These are phyloP conservation scores for Stylosanthes scabra DNA, from an alignment of 331 rosid species.

Conservation along the genomic window DNA sequence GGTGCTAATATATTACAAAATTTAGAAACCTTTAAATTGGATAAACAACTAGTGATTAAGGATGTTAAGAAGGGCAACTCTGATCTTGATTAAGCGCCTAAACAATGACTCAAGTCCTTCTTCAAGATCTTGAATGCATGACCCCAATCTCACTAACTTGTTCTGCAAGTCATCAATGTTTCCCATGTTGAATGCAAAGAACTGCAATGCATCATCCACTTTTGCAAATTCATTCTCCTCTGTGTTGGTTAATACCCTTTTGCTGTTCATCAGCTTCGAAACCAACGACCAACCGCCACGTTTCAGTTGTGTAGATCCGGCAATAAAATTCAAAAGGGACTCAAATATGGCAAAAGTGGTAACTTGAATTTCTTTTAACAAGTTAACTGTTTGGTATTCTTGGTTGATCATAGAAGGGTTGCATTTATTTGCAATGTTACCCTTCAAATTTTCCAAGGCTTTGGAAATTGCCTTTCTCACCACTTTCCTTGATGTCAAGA, in stretches of 20 bases:
- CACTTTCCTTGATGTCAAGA: constrained; percentile 60
- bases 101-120: constrained; percentile 51
- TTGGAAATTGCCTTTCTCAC: constrained; percentile 59
- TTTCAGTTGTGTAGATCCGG: constrained; percentile 42
- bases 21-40: background rate
- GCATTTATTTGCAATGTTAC: constrained; percentile 36
- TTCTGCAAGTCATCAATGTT: constrained; percentile 36
- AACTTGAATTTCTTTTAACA: background rate
- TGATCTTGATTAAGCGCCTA: constrained; percentile 59
- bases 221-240: constrained; percentile 45
- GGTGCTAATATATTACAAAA: constrained; percentile 39
- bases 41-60: constrained; percentile 43
- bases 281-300: constrained; percentile 43
- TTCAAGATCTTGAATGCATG: constrained; percentile 44
- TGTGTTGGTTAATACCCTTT: constrained; percentile 35
- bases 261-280: constrained; percentile 40
- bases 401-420: constrained; percentile 14
- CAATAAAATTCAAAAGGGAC: constrained; percentile 44
- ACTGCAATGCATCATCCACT: constrained; percentile 46
- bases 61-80: constrained; percentile 76
- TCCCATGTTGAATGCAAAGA: constrained; percentile 32
- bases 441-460: constrained; percentile 48
- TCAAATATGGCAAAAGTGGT: constrained; percentile 38
- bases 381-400: constrained; percentile 34
- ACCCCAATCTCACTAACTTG: constrained; percentile 38